Conservation (phyloP, 2,329 filamentous ascomycete species). For the Fusarium neocosmosporiellum region DNA sequence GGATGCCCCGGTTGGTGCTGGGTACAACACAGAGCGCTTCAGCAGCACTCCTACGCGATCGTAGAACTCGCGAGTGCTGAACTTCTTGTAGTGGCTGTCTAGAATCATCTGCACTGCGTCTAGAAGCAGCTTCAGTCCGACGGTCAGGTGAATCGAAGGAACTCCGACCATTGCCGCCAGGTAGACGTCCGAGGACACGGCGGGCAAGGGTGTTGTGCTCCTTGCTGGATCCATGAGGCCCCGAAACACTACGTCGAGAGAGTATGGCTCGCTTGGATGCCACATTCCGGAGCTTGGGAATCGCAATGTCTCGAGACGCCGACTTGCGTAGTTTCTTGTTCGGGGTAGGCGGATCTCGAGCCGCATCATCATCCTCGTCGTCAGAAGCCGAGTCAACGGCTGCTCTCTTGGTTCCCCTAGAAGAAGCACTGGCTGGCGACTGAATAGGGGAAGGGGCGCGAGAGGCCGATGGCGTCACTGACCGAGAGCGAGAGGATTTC, state of each 20-base stretch:
- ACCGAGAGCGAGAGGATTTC: conserved; percentile 28
- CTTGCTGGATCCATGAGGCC: conserved; percentile 32
- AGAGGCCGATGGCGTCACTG: conserved; percentile 36
- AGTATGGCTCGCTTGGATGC: conserved; percentile 40
- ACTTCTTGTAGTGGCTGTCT: conserved; percentile 33
- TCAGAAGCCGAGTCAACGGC: conserved; percentile 51
- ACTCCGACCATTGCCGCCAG: conserved; percentile 30
- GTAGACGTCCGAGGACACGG: conserved; percentile 41
- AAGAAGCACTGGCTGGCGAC: conserved; percentile 51
- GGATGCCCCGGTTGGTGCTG: conserved; percentile 60
- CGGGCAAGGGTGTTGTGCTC: conserved; percentile 41
- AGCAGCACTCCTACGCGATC: conserved; percentile 37
- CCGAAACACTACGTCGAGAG: conserved; percentile 45
- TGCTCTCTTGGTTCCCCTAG: conserved; percentile 64
- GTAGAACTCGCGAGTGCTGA: conserved; percentile 40
- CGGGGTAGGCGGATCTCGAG: conserved; percentile 41
- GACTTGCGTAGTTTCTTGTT: conserved; percentile 67
- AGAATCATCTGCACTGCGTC: conserved; percentile 32
- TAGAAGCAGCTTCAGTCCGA: conserved; percentile 22
- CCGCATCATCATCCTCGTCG: conserved; percentile 45
- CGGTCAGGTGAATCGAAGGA: conserved; percentile 33
- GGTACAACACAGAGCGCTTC: conserved; percentile 55
- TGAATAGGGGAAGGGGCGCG: conserved; percentile 39
- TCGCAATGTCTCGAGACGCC: conserved; percentile 56
- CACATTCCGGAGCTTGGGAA: conserved; percentile 48